A percentile compares a stretch with the other conserved stretches of the same genome.
phyloP scores from a whole-genome alignment of 768 basidiomycete genomes.

The Hortiboletus flavorubellus region DNA sequence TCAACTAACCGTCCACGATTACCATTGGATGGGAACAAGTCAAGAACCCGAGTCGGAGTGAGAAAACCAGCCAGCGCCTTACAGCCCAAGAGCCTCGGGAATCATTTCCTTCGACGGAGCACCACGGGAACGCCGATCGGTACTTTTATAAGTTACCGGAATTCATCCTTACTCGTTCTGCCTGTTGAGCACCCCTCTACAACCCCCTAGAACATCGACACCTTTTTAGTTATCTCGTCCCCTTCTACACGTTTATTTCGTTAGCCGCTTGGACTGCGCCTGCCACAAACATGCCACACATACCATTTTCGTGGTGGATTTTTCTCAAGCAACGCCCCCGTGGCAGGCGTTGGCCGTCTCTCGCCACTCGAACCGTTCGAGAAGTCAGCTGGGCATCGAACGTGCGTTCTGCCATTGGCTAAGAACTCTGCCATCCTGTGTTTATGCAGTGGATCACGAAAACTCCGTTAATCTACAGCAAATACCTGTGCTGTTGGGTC shows the following conservation, averaged over 20 bases:
- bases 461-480: not conserved
- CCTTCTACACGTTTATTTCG: not conserved
- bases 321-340: not conserved
- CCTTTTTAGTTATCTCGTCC: not conserved
- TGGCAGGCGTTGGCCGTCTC: not conserved
- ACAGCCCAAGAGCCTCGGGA: not conserved
- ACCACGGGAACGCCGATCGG: not conserved
- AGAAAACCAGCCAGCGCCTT: too few relatives aligned
- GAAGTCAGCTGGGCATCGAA: not conserved
- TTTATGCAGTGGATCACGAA: not conserved
- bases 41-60: too few relatives aligned
- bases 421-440: not conserved
- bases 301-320: not conserved
- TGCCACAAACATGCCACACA: not conserved
- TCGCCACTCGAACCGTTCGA: not conserved
- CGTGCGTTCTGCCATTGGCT: not conserved
- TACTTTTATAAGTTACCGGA: not conserved
- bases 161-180: not conserved
- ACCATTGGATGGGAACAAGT: too few relatives aligned
- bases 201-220: not conserved
- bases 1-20: not conserved
- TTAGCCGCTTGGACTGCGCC: not conserved
- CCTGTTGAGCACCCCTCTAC: not conserved
- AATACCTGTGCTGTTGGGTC: not conserved
- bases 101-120: not conserved